phyloP scores from a whole-genome alignment of 495 filamentous ascomycete genomes.

The Tuber umbilicatum region DNA sequence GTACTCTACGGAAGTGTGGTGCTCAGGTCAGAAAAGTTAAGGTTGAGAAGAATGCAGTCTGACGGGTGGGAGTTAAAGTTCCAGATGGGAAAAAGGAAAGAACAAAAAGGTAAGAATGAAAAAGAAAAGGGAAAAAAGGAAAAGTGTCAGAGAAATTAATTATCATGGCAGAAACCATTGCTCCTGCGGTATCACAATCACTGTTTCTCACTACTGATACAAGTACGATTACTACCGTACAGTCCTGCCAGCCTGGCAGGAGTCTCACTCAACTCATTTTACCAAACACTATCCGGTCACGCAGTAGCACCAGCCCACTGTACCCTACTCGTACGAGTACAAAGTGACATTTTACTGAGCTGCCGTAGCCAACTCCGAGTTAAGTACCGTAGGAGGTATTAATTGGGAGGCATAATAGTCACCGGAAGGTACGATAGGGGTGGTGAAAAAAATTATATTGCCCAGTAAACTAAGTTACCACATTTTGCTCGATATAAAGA shows the following conservation, averaged over 20 bases:
- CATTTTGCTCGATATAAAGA: background rate
- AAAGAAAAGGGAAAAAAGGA: too few species aligned
- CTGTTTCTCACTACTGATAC: too few species aligned
- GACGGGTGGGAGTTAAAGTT: background rate
- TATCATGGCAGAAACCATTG: background rate
- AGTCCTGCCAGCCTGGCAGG: too few species aligned
- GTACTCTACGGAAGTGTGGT: background rate
- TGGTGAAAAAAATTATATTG: background rate
- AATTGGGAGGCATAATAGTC: background rate
- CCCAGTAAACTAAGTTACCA: too few species aligned
- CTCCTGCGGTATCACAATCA: background rate
- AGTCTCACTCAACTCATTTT: background rate
- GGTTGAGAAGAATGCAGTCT: background rate
- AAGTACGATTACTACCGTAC: too few species aligned
- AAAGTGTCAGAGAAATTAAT: too few species aligned
- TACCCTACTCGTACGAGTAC: background rate
- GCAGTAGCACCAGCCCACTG: background rate
- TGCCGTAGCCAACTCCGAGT: background rate
- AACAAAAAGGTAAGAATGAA: background rate
- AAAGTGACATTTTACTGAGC: too few species aligned
- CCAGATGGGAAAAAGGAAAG: background rate
- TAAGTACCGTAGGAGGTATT: too few species aligned
- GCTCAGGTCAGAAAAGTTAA: background rate
- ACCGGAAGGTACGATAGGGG: too few species aligned
- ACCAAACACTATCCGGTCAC: background rate